Evolutionary conservation across 2,329 filamentous ascomycete genomes (phyloP), one percentile per base, ranked within the genome.

Genomic region (Colletotrichum falcatum): DNA sequence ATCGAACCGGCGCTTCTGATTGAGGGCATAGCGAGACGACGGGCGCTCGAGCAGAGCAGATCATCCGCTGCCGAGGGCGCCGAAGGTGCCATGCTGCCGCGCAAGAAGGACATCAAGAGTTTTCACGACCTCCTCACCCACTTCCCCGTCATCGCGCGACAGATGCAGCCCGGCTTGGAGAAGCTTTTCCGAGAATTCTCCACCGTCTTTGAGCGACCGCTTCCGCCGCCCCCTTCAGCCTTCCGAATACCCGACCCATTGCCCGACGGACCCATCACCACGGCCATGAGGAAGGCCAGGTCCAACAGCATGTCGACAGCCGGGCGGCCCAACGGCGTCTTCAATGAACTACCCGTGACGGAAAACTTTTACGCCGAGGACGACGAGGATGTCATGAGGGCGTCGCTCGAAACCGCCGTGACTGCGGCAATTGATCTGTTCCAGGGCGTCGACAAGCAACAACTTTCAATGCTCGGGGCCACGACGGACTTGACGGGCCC

Each of bases 391-490:
- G 87, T 94, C 37, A 95, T 99, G 91, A 88, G 95, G 66, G 91
- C 91, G 28, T 94, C 94, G 20, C 83, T 98, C 18, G 96, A 99
- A 81, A 97, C 93, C 1, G 95, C 95, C 1, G 93, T 99, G 14
- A 97, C 94, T 12, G 89, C 93, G 12, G 96, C 95, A 0, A 98
- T 99, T 74, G 96, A 99, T 77, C 86, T 98, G 1, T 99, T 99
- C 74, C 95, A 98, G 76, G 91, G 91, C 70, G 95, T 99, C 7
- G 96, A 99, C 79, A 97, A 97, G 79, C 94, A 97, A 76, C 96
- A 98, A 76, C 84, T 99, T 35, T 98, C 95, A 3, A 86, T 97
- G 44, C 86, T 99, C 5, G 96, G 95, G 23, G 93, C 95, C 5
- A 97, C 94, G 1, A 99, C 97, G 2, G 94, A 98, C 78, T 83